These are phyloP conservation scores for Emergomyces pasteurianus DNA, from an alignment of 2,329 filamentous ascomycete genomes.

Conservation along the genomic window DNA sequence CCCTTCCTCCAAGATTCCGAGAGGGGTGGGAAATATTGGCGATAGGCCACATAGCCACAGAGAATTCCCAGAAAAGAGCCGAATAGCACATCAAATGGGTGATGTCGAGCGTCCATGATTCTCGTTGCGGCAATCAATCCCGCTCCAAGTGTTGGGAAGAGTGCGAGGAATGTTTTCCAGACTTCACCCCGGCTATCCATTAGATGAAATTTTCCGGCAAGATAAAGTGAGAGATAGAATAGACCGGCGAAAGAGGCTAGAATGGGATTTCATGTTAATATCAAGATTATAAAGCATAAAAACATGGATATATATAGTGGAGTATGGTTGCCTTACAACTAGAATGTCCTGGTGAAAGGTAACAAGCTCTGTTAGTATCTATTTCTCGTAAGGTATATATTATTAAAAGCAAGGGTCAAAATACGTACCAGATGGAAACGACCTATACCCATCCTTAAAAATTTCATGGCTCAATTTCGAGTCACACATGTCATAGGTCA, in stretches of 20 bases:
- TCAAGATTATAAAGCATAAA: conserved; percentile 13
- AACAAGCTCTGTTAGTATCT: conserved; percentile 6
- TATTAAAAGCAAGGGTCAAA: background rate
- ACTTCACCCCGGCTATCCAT: conserved; percentile 49
- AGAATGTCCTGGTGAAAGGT: conserved; percentile 29
- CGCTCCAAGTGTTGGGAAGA: conserved; percentile 43
- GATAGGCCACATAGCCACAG: conserved; percentile 42
- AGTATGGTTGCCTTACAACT: conserved; percentile 32
- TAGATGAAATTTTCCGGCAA: conserved; percentile 48
- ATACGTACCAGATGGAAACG: conserved; percentile 42
- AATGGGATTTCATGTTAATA: conserved; percentile 7
- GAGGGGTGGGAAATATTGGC: conserved; percentile 48
- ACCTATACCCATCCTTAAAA: conserved; percentile 48
- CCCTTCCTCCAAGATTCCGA: conserved; percentile 46
- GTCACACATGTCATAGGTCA: background rate
- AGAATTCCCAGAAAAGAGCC: conserved; percentile 43
- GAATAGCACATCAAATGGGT: conserved; percentile 49
- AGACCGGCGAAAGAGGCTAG: conserved; percentile 46
- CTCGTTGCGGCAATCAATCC: conserved; percentile 44
- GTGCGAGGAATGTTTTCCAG: conserved; percentile 46
- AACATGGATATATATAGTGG: background rate
- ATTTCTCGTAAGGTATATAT: background rate
- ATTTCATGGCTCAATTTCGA: conserved; percentile 29
- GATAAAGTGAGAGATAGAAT: conserved; percentile 48
- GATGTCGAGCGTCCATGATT: conserved; percentile 51